Evolutionary conservation across 2,329 filamentous ascomycete species (phyloP).

Genomic region (Monosporascus sp.): DNA sequence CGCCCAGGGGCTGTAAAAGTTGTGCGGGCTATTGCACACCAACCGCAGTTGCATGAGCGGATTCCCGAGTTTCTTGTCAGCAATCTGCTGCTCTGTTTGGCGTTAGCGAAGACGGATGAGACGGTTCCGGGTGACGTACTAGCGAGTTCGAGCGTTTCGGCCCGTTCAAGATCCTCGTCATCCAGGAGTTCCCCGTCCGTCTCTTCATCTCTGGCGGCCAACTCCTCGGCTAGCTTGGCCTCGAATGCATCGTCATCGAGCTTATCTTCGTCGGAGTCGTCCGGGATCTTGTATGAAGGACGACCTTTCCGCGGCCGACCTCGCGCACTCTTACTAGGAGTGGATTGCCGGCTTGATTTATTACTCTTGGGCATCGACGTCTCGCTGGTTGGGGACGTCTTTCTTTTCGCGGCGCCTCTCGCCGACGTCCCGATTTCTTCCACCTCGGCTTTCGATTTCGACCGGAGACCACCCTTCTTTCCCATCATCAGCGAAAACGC

Average conservation of each 20-base stretch:
- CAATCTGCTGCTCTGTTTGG: conserved; percentile 68
- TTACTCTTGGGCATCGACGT: conserved; percentile 56
- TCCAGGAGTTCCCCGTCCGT: conserved; percentile 32
- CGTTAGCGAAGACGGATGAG: conserved; percentile 22
- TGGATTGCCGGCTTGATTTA: conserved; percentile 70
- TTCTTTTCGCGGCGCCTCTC: conserved; percentile 30
- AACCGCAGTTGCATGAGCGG: conserved; percentile 86
- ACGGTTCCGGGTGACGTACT: conserved; percentile 45
- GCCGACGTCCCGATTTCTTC: conserved; percentile 7
- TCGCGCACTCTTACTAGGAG: conserved; percentile 52
- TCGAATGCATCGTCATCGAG: conserved; percentile 85
- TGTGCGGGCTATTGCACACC: conserved; percentile 89
- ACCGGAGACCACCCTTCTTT: conserved; percentile 24
- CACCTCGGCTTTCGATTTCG: conserved; percentile 16
- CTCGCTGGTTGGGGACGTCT: conserved; percentile 27
- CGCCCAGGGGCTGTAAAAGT: conserved; percentile 91
- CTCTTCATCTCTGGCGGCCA: conserved; percentile 37
- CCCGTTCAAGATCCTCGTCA: conserved; percentile 58
- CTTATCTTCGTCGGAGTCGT: conserved; percentile 55
- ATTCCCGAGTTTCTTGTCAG: conserved; percentile 87
- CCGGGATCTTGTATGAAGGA: conserved; percentile 46
- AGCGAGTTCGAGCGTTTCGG: conserved; percentile 67
- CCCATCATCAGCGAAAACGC: conserved; percentile 53
- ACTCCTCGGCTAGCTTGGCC: conserved; percentile 63
- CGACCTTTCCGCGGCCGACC: conserved; percentile 43